A percentile compares a stretch with the other conserved stretches of the same genome.
These are phyloP conservation scores for Candida sakaeoensis DNA, from an alignment of 805 yeast genomes.

Conservation along the genomic window DNA sequence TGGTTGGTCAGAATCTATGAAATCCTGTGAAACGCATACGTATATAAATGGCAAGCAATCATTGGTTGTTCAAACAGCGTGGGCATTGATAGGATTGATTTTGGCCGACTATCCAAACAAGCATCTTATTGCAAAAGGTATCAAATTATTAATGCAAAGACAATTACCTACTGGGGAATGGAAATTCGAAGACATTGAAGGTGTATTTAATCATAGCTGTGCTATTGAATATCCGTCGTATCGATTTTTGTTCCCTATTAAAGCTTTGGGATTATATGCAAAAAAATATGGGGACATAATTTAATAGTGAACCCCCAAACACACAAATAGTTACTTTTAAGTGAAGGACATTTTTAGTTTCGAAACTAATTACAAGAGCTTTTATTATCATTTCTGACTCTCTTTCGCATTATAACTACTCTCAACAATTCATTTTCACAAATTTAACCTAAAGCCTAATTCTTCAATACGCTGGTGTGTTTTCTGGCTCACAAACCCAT, in stretches of 20 bases:
- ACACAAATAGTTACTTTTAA: too few species aligned
- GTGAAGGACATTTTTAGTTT: too few species aligned
- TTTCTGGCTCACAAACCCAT: too few species aligned
- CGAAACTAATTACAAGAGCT: too few species aligned
- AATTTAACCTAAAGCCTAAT: too few species aligned
- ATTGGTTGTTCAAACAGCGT: constrained; percentile 83
- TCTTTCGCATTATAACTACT: too few species aligned
- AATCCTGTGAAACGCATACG: constrained; percentile 75
- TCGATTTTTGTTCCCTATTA: constrained; percentile 82
- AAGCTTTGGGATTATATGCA: constrained; percentile 78
- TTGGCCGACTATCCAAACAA: constrained; percentile 77
- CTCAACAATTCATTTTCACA: too few species aligned
- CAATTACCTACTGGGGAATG: constrained; percentile 82
- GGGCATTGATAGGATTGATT: constrained; percentile 83
- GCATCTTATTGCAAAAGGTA: constrained; percentile 58
- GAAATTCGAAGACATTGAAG: constrained; percentile 82
- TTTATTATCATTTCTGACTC: too few species aligned
- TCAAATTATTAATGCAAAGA: constrained; percentile 56
- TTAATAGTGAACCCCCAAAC: too few species aligned
- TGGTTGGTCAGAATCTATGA: constrained; percentile 97
- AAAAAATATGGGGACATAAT: constrained; percentile 24
- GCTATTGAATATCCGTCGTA: constrained; percentile 96
- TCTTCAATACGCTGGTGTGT: too few species aligned
- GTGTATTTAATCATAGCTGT: constrained; percentile 88
- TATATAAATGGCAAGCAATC: constrained; percentile 67